These are phyloP conservation scores for Rubia yunnanensis DNA, from an alignment of 257 asterid genomes.

Conservation along the genomic window DNA sequence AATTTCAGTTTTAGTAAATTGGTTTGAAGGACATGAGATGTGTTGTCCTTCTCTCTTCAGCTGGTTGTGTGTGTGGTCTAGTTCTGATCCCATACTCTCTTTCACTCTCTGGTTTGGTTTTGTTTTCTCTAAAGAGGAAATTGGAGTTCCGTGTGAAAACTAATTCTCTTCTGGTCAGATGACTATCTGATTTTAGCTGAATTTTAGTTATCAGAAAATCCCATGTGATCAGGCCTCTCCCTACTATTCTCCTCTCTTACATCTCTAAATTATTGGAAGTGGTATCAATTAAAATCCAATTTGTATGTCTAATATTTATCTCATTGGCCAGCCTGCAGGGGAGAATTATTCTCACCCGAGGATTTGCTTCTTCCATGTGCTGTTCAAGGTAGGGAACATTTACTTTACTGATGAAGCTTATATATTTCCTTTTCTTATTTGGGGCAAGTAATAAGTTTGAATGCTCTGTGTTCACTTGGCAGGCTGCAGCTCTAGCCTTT, in stretches of 20 bases:
- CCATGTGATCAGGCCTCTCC: not conserved
- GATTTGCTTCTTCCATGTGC: constrained; percentile 88
- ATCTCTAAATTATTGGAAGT: not conserved
- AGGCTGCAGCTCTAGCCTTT: constrained; percentile 94
- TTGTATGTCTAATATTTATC: constrained; percentile 1
- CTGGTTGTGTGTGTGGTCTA: no score
- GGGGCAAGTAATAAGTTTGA: not conserved
- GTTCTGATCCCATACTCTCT: not conserved
- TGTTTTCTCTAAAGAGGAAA: not conserved
- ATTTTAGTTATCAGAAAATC: not conserved
- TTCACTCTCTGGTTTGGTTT: not conserved
- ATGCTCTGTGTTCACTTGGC: constrained; percentile 8
- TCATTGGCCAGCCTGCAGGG: constrained; percentile 58
- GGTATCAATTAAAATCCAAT: not conserved
- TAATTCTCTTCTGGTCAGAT: not conserved
- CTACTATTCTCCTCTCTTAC: not conserved
- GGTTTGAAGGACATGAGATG: not conserved
- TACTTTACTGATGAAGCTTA: constrained; percentile 1
- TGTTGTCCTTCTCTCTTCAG: not conserved
- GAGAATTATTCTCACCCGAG: constrained; percentile 86
- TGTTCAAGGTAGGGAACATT: constrained; percentile 57
- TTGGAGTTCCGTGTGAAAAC: not conserved
- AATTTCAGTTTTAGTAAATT: not conserved
- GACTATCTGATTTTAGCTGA: not conserved
- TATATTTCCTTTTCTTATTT: constrained; percentile 1